Percentiles rank a stretch among this genome's conserved stretches.
These are phyloP conservation scores for Colletotrichum sp. DNA, from an alignment of 2,329 filamentous ascomycete species.

Conservation along the genomic window DNA sequence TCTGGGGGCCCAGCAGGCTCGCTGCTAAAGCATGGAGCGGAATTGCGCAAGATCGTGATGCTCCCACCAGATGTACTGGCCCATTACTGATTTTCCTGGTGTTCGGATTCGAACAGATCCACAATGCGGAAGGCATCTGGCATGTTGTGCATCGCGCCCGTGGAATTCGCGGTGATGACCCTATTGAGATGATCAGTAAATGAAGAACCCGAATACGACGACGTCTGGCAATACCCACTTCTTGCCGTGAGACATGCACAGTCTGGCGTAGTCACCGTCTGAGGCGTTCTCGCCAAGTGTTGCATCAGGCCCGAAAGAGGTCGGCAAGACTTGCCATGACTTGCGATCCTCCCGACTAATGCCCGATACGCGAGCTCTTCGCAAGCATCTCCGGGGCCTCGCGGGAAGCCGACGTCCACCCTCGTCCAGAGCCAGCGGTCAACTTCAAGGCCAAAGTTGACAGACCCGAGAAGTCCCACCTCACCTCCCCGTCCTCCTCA, in stretches of 20 bases:
- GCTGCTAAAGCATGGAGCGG: too few species aligned
- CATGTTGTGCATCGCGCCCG: accelerated
- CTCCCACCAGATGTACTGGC: accelerated
- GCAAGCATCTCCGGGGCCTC: neutral
- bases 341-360: neutral
- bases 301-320: neutral
- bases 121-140: neutral
- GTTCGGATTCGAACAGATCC: neutral
- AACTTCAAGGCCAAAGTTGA: too few species aligned
- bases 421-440: too few species aligned
- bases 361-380: neutral
- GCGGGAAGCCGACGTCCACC: too few species aligned
- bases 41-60: neutral
- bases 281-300: neutral
- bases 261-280: neutral
- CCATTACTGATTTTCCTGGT: too few species aligned
- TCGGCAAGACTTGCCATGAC: neutral
- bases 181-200: neutral
- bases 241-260: neutral
- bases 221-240: neutral
- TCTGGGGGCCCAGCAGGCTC: neutral
- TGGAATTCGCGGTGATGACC: neutral
- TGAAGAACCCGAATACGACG: neutral
- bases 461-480: too few species aligned
- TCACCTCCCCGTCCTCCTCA: neutral